Conservation (phyloP, 2,329 filamentous ascomycete species). For the Epichloe festucae region DNA sequence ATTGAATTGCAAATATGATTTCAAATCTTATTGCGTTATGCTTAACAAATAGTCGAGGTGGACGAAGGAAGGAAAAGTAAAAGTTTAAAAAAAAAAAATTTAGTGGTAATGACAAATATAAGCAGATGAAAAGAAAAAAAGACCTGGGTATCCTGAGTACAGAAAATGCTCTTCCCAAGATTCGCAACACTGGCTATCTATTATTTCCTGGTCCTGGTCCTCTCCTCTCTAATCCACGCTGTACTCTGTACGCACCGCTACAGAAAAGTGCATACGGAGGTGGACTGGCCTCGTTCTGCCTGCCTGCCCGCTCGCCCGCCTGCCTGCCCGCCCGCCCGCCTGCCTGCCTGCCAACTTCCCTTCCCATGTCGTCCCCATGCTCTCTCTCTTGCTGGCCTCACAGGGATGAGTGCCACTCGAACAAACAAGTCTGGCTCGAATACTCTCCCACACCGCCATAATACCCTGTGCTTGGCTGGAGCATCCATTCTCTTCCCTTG, state of each 20-base stretch:
- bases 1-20: not conserved
- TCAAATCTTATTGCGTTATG: not conserved
- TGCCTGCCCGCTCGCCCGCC: not conserved
- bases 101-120: not conserved
- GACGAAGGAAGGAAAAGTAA: not conserved
- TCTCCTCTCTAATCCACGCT: not conserved
- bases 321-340: not conserved
- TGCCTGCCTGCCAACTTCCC: not conserved
- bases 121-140: not conserved
- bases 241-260: not conserved
- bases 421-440: not conserved
- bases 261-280: not conserved
- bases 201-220: not conserved
- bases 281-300: not conserved
- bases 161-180: not conserved
- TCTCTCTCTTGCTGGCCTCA: not conserved
- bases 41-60: not conserved
- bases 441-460: not conserved
- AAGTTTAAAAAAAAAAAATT: not conserved
- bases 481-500: not conserved
- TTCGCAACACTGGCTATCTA: not conserved
- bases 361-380: not conserved
- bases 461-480: not conserved
- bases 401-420: not conserved
- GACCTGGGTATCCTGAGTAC: conserved; percentile 3